These are phyloP conservation scores for Cordyceps tenuipes DNA, from an alignment of 2,329 filamentous ascomycete species.

Conservation along the genomic window DNA sequence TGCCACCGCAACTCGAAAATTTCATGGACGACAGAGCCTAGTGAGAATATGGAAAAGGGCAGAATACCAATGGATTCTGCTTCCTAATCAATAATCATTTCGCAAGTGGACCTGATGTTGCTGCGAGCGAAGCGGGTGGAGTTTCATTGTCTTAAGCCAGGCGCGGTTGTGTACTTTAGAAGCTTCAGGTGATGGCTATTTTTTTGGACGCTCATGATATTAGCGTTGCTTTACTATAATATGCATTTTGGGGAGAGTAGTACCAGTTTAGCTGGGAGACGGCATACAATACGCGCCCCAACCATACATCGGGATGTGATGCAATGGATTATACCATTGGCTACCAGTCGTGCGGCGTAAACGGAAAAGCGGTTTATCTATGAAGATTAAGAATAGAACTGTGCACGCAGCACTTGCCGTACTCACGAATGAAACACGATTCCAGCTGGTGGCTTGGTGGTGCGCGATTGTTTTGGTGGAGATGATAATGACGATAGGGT, in stretches of 20 bases:
- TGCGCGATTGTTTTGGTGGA: no score
- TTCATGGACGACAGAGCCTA: background rate
- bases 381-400: background rate
- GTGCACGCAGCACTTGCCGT: background rate
- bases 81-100: slow-evolving; percentile 17
- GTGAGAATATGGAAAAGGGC: background rate
- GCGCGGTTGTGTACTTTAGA: slow-evolving; percentile 6
- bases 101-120: background rate
- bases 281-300: background rate
- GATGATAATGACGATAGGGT: no score
- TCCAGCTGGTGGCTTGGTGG: background rate
- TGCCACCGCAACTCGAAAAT: background rate
- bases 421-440: no score
- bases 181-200: background rate
- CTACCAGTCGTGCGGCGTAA: background rate
- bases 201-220: slow-evolving; percentile 7
- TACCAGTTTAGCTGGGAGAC: slow-evolving; percentile 5
- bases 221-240: slow-evolving; percentile 5
- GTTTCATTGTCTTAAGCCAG: background rate
- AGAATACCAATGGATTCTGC: background rate
- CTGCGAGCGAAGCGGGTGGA: background rate
- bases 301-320: background rate
- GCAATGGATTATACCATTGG: slow-evolving; percentile 6
- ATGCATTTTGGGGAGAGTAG: slow-evolving; percentile 1
- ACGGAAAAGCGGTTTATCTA: background rate